A percentile compares a stretch with the other conserved stretches of the same genome.
Evolutionary conservation across 2,329 filamentous ascomycete genomes (phyloP).

Genomic region (Beauveria australis): DNA sequence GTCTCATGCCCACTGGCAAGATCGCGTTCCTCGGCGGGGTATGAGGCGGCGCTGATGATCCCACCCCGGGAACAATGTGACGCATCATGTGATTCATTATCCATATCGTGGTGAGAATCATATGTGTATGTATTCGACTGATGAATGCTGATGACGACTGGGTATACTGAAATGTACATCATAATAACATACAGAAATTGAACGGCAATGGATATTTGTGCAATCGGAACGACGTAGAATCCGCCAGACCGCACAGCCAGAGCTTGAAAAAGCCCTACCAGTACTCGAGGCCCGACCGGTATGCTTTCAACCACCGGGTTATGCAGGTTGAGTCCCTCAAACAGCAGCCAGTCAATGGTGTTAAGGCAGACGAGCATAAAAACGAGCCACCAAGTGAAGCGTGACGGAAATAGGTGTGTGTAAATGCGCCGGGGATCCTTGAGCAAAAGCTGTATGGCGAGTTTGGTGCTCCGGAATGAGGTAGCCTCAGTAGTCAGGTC

Average conservation of each 20-base stretch:
- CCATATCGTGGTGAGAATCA: conserved; percentile 44
- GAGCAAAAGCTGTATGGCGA: conserved; percentile 45
- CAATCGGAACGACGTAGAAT: conserved; percentile 56
- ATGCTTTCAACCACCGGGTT: conserved; percentile 47
- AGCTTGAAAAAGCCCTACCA: conserved; percentile 60
- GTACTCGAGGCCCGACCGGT: conserved; percentile 42
- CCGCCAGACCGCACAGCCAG: conserved; percentile 55
- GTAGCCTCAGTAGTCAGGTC: conserved; percentile 28
- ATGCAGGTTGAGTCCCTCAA: conserved; percentile 57
- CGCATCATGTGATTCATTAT: conserved; percentile 2
- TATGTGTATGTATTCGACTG: conserved; percentile 66
- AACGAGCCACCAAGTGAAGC: conserved; percentile 58
- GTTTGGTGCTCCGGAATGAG: conserved; percentile 33
- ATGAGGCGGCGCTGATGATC: not conserved
- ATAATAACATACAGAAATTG: conserved; percentile 55
- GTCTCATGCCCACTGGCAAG: not conserved
- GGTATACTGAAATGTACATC: conserved; percentile 60
- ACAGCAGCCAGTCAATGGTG: conserved; percentile 55
- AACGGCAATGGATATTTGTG: conserved; percentile 46
- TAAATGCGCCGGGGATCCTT: conserved; percentile 51
- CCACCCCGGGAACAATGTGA: not conserved
- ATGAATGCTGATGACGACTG: conserved; percentile 55
- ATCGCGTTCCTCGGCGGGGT: not conserved
- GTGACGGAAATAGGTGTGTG: conserved; percentile 55
- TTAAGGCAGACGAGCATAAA: conserved; percentile 54